These are phyloP conservation scores for Sporothrix brunneoviolacea DNA, from an alignment of 2,329 filamentous ascomycete species.

Conservation along the genomic window DNA sequence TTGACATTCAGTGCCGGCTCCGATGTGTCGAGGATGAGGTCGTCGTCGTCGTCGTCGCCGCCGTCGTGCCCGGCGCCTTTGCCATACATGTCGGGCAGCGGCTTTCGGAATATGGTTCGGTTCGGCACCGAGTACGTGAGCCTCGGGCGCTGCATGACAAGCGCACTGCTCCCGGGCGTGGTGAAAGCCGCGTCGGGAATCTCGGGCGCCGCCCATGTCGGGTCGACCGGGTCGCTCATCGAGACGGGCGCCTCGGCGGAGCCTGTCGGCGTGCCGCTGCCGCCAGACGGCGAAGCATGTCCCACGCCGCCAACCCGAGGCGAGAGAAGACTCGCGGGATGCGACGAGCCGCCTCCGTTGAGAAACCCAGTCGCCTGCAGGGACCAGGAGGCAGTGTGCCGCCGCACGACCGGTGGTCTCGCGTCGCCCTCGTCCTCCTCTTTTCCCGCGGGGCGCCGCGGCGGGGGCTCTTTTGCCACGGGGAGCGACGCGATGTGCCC, in stretches of 20 bases:
- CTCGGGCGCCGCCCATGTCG: slow-evolving; percentile 33
- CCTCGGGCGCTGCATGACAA: background rate
- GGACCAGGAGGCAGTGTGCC: too few species aligned
- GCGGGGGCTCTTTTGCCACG: slow-evolving; percentile 26
- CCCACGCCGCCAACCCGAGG: too few species aligned
- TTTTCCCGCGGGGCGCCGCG: slow-evolving; percentile 21
- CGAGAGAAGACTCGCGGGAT: background rate
- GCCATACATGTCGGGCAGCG: slow-evolving; percentile 2
- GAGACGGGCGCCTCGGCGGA: background rate
- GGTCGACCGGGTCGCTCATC: slow-evolving; percentile 22
- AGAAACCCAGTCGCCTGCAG: background rate
- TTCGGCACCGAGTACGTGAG: background rate
- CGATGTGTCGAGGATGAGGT: background rate
- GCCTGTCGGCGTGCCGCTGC: slow-evolving; percentile 6
- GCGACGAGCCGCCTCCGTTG: too few species aligned
- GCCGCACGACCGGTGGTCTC: too few species aligned
- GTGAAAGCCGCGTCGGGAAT: slow-evolving; percentile 22
- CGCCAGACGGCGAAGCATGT: slow-evolving; percentile 8
- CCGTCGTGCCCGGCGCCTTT: slow-evolving; percentile 17
- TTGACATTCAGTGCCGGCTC: background rate
- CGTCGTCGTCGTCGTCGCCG: slow-evolving; percentile 24
- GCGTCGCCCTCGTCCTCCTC: background rate
- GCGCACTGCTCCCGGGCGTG: background rate
- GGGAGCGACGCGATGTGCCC: slow-evolving; percentile 60
- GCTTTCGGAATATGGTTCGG: background rate